Conservation (phyloP, 2,329 filamentous ascomycete species). For the Aspergillus sp. region DNA sequence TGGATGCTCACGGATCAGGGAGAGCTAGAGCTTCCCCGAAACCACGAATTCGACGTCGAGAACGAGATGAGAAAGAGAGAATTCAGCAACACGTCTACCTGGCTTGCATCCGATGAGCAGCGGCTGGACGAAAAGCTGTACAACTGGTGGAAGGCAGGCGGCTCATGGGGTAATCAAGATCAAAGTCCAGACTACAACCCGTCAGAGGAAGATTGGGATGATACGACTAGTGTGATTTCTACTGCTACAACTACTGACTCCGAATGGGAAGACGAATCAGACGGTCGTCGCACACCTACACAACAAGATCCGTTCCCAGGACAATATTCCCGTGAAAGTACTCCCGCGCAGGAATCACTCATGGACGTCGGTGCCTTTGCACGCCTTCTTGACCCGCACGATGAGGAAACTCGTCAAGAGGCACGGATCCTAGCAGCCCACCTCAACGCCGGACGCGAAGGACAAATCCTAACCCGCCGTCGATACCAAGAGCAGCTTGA, state of each 20-base stretch:
- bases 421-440: conserved; percentile 81
- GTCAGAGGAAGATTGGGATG: conserved; percentile 61
- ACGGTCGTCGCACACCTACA: conserved; percentile 71
- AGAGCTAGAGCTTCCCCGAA: conserved; percentile 59
- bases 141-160: conserved; percentile 79
- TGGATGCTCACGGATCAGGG: conserved; percentile 60
- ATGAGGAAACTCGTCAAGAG: conserved; percentile 76
- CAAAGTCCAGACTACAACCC: conserved; percentile 77
- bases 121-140: conserved; percentile 77
- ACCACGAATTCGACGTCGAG: conserved; percentile 78
- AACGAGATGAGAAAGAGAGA: conserved; percentile 71
- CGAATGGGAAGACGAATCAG: conserved; percentile 52
- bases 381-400: conserved; percentile 78
- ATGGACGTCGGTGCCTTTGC: conserved; percentile 73
- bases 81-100: conserved; percentile 45
- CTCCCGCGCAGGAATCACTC: conserved; percentile 64
- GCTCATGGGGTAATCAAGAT: conserved; percentile 84
- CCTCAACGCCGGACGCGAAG: conserved; percentile 60
- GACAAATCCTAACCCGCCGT: conserved; percentile 78
- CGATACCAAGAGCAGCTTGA: conserved; percentile 72
- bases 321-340: conserved; percentile 49
- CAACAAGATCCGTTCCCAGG: conserved; percentile 63
- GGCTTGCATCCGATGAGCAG: conserved; percentile 60
- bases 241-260: conserved; percentile 59
- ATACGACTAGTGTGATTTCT: conserved; percentile 81